These are phyloP conservation scores for Neltuma alba DNA, from an alignment of 306 rosid genomes.

Conservation along the genomic window DNA sequence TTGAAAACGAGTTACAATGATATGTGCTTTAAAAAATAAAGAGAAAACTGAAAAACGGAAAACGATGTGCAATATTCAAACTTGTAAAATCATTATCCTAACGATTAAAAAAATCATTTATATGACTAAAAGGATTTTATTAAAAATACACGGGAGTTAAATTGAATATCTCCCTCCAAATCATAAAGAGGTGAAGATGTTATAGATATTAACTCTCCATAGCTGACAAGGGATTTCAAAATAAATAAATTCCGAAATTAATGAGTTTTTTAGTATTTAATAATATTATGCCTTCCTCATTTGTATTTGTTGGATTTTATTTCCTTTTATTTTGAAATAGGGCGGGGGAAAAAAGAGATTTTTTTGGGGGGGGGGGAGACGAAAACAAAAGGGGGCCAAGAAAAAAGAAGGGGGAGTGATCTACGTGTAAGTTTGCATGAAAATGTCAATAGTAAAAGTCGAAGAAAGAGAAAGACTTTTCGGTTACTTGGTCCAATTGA, in stretches of 20 bases:
- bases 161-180: constrained; percentile 31
- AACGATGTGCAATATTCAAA: constrained; percentile 38
- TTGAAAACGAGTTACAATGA: constrained; percentile 36
- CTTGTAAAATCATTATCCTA: constrained; percentile 21
- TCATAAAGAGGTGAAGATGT: constrained; percentile 26
- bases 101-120: constrained; percentile 27
- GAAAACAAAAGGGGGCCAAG: background rate
- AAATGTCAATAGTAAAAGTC: constrained; percentile 50
- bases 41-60: background rate
- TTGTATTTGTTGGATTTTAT: too few relatives aligned
- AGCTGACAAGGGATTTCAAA: constrained; percentile 33
- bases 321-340: too few relatives aligned
- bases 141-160: constrained; percentile 34
- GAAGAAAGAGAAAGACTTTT: constrained; percentile 39
- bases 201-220: constrained; percentile 17
- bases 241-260: background rate
- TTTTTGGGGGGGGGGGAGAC: background rate
- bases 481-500: constrained; percentile 40
- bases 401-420: constrained; percentile 34
- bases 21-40: background rate
- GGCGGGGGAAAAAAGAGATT: too few relatives aligned
- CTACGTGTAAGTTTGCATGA: constrained; percentile 75
- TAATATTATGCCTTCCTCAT: too few relatives aligned
- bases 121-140: constrained; percentile 23
- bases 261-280: background rate